Conservation (phyloP, 2,329 filamentous ascomycete genomes). For the Aureobasidium subglaciale region DNA sequence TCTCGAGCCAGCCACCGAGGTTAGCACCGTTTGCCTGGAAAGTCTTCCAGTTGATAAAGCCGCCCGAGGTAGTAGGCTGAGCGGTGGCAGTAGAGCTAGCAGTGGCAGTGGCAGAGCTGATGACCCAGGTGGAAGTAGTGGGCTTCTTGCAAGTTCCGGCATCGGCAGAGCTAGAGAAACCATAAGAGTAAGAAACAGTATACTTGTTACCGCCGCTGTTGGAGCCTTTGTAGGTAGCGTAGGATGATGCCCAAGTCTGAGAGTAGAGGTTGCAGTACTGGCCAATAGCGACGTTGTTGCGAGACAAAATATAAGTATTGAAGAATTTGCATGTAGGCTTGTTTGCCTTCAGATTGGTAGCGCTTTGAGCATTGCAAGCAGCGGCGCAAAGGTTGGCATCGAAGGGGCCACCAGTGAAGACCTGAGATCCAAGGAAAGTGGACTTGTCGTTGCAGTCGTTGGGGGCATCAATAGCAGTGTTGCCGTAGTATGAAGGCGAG, state of each 20-base stretch:
- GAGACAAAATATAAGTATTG: slow-evolving; percentile 20
- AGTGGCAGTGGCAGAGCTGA: slow-evolving; percentile 12
- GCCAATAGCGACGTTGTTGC: slow-evolving; percentile 16
- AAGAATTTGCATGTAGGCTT: slow-evolving; percentile 20
- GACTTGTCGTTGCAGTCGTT: slow-evolving; percentile 23
- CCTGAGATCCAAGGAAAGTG: slow-evolving; percentile 22
- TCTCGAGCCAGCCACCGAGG: slow-evolving; percentile 30
- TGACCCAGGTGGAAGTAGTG: slow-evolving; percentile 7
- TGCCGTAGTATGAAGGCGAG: slow-evolving; percentile 19
- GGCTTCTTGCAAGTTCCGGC: slow-evolving; percentile 16
- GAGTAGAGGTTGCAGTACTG: slow-evolving; percentile 26
- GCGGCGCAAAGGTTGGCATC: slow-evolving; percentile 26
- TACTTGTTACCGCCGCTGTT: slow-evolving; percentile 18
- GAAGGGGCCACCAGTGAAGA: slow-evolving; percentile 23
- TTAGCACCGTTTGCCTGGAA: slow-evolving; percentile 23
- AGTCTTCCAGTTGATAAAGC: slow-evolving; percentile 21
- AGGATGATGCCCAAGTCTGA: slow-evolving; percentile 19
- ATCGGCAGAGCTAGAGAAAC: slow-evolving; percentile 17
- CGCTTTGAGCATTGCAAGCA: slow-evolving; percentile 19
- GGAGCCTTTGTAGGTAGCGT: slow-evolving; percentile 20
- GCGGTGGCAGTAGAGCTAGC: slow-evolving; percentile 1
- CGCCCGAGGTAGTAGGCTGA: slow-evolving; percentile 5
- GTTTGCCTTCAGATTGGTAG: slow-evolving; percentile 19
- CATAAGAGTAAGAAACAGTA: slow-evolving; percentile 17
- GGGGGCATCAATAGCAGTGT: slow-evolving; percentile 27